Percentiles rank a stretch among this genome's conserved stretches.
Conservation (phyloP, 768 basidiomycete genomes). For the Neoboletus magnificus region DNA sequence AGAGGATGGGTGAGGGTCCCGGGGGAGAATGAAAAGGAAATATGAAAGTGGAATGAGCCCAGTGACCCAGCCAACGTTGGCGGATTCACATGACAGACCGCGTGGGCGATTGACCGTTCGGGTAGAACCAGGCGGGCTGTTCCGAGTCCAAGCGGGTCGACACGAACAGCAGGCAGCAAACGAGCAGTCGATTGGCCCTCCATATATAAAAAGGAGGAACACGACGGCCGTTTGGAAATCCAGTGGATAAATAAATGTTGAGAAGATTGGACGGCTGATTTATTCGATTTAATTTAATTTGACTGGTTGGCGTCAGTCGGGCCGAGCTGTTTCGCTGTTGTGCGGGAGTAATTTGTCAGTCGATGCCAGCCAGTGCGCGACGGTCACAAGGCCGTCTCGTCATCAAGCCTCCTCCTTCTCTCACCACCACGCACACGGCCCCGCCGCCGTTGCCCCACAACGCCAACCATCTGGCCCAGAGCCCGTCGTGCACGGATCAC, state of each 20-base stretch:
- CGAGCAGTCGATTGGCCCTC: no score
- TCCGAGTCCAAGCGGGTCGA: constrained; percentile 7
- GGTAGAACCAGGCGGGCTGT: constrained; percentile 2
- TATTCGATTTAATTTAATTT: background rate
- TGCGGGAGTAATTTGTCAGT: constrained; percentile 23
- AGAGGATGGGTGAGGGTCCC: background rate
- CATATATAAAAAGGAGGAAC: no score
- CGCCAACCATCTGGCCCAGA: background rate
- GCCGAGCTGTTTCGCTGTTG: constrained; percentile 13
- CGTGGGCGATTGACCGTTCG: constrained; percentile 1
- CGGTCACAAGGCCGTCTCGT: constrained; percentile 18
- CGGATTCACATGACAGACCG: constrained; percentile 13
- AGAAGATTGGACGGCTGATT: background rate
- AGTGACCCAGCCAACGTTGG: background rate
- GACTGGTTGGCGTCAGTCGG: constrained; percentile 4
- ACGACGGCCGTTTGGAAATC: background rate
- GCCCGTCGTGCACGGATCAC: constrained; percentile 19
- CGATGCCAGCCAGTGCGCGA: constrained; percentile 10
- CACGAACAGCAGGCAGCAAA: constrained; percentile 1
- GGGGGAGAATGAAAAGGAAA: constrained; percentile 10
- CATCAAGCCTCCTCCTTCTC: constrained; percentile 19
- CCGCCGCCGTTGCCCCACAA: constrained; percentile 2
- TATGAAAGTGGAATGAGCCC: constrained; percentile 5
- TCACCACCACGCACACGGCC: constrained; percentile 16
- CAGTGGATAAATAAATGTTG: background rate